Conservation (phyloP, 441 rosid species). For the Euphorbia corollata region DNA sequence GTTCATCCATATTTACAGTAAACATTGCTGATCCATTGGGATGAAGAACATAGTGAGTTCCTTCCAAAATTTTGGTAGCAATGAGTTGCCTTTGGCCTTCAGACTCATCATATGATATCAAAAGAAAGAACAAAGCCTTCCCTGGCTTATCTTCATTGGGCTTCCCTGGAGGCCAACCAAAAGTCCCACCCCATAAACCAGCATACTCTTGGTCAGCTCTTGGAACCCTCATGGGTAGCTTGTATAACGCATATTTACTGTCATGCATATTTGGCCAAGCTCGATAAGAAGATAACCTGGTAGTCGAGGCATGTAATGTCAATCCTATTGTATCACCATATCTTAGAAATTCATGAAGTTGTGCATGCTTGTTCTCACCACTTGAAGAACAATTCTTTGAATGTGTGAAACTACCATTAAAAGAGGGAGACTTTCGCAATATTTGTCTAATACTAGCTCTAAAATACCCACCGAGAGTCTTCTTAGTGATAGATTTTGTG, state of each 20-base stretch:
- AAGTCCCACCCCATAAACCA: constrained; percentile 82
- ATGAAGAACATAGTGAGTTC: constrained; percentile 67
- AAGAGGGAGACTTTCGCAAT: constrained; percentile 43
- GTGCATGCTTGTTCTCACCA: constrained; percentile 45
- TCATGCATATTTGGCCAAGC: constrained; percentile 91
- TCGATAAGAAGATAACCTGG: constrained; percentile 58
- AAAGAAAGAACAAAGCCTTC: constrained; percentile 65
- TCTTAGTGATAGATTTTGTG: constrained; percentile 29
- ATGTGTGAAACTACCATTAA: constrained; percentile 25
- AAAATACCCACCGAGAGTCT: constrained; percentile 41
- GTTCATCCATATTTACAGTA: constrained; percentile 53
- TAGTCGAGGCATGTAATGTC: constrained; percentile 42
- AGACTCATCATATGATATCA: constrained; percentile 64
- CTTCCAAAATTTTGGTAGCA: constrained; percentile 84
- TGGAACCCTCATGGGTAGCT: constrained; percentile 48
- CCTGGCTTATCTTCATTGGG: constrained; percentile 66
- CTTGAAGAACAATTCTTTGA: constrained; percentile 44
- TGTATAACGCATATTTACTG: constrained; percentile 62
- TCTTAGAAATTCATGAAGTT: constrained; percentile 49
- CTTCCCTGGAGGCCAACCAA: constrained; percentile 81
- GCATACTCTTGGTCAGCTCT: constrained; percentile 55
- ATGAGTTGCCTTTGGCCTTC: constrained; percentile 45
- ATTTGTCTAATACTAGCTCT: constrained; percentile 49
- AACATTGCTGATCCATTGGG: constrained; percentile 90
- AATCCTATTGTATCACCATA: constrained; percentile 59